Percentiles rank a stretch among this genome's conserved stretches.
These are phyloP conservation scores for Cryptosporidium tyzzeri DNA, from an alignment of 169 alveolate genomes.

Conservation along the genomic window DNA sequence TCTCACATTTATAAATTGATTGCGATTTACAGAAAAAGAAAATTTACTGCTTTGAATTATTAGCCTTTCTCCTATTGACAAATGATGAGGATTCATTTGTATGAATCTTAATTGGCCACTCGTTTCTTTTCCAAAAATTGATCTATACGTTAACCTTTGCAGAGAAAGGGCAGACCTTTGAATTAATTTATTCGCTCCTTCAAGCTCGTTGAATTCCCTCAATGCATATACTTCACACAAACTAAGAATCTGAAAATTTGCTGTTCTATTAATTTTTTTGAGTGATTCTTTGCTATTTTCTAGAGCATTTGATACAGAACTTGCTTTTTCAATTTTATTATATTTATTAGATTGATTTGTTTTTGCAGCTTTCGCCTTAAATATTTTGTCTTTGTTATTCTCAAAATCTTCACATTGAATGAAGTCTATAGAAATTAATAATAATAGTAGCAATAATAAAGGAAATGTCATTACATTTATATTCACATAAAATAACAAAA, in stretches of 20 bases:
- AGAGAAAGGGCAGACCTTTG: background rate
- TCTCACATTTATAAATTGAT: background rate
- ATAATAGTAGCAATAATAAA: background rate
- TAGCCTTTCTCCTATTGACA: constrained; percentile 22
- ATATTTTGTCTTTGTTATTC: background rate
- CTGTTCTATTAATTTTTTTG: no score
- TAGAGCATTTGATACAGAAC: background rate
- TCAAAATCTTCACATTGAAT: background rate
- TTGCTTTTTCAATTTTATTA: background rate
- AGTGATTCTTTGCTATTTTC: background rate
- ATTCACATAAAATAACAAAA: background rate
- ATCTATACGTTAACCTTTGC: background rate
- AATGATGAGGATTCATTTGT: background rate
- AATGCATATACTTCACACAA: background rate
- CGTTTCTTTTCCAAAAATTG: background rate
- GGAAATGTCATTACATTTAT: background rate
- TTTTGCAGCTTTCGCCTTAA: background rate
- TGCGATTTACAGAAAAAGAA: background rate
- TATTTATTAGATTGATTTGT: background rate
- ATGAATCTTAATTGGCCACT: background rate
- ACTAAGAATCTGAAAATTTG: background rate
- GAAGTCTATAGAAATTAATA: background rate
- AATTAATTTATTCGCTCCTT: no score
- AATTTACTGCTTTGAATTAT: constrained; percentile 11
- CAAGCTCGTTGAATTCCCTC: background rate